Evolutionary conservation across 2,329 filamentous ascomycete species (phyloP).

Genomic region (Arthrobotrys entomopaga): DNA sequence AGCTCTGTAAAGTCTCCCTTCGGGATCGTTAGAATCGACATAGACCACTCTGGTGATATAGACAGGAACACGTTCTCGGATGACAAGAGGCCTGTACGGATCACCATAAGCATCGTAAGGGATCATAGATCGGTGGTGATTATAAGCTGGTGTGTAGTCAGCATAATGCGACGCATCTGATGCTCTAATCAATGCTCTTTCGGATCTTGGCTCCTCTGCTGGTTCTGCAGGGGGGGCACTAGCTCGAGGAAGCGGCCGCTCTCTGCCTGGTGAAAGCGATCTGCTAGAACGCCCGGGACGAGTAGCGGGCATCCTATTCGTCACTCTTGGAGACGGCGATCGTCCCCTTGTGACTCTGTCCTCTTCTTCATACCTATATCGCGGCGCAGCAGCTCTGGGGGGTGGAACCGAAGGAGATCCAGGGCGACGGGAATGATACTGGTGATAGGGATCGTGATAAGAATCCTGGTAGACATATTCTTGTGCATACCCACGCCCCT

Average conservation of each 20-base stretch:
- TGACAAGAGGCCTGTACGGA: conserved; percentile 39
- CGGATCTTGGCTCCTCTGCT: conserved; percentile 30
- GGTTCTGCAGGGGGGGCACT: conserved; percentile 23
- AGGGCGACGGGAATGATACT: conserved; percentile 30
- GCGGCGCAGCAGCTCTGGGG: conserved; percentile 5
- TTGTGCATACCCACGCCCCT: conserved; percentile 43
- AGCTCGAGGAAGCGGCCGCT: conserved; percentile 32
- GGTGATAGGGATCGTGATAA: conserved; percentile 48
- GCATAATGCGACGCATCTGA: conserved; percentile 37
- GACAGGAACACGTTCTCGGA: conserved; percentile 36
- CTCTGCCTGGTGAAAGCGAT: conserved; percentile 36
- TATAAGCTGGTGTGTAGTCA: conserved; percentile 37
- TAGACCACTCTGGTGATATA: conserved; percentile 44
- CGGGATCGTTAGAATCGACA: conserved; percentile 43
- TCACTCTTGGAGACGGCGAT: conserved; percentile 35
- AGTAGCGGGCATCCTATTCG: conserved; percentile 25
- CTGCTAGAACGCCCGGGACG: conserved; percentile 47
- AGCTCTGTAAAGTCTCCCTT: conserved; percentile 36
- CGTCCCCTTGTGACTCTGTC: conserved; percentile 38
- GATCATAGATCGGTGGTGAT: conserved; percentile 25
- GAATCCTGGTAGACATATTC: conserved; percentile 50
- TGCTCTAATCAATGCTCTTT: conserved; percentile 35
- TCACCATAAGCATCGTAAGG: conserved; percentile 41
- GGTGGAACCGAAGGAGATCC: conserved; percentile 19
- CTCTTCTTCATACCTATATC: conserved; percentile 51